Percentiles rank a stretch among this genome's conserved stretches.
Conservation (phyloP, 2,329 filamentous ascomycete species). For the Paecilomyces formosus region DNA sequence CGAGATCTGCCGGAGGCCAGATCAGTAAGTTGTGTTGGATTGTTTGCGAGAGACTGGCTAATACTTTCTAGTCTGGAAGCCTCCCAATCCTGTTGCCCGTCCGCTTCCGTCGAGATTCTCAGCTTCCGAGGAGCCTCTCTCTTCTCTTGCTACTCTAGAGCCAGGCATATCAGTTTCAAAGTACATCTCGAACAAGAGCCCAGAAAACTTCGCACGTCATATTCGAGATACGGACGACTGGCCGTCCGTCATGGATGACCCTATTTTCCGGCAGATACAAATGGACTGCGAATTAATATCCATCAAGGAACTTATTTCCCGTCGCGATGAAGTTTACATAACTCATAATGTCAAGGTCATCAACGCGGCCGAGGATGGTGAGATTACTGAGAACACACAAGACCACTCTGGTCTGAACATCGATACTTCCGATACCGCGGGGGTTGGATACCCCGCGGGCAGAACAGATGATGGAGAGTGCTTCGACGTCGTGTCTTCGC, state of each 20-base stretch:
- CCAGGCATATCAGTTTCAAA: constrained; percentile 42
- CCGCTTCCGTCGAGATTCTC: constrained; percentile 18
- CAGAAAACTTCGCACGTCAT: constrained; percentile 38
- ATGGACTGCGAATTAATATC: constrained; percentile 33
- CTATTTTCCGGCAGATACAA: constrained; percentile 42
- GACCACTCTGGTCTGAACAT: neutral
- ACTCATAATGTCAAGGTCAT: constrained; percentile 20
- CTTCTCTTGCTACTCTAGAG: constrained; percentile 10
- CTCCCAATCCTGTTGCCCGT: constrained; percentile 14
- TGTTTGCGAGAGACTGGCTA: neutral
- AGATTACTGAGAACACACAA: neutral
- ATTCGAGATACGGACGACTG: constrained; percentile 45
- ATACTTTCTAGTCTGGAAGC: constrained; percentile 8
- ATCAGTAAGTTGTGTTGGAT: constrained; percentile 7
- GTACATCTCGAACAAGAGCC: constrained; percentile 39
- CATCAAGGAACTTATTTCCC: constrained; percentile 35
- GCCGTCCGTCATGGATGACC: constrained; percentile 42
- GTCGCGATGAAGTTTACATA: constrained; percentile 21
- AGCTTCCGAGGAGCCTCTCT: constrained; percentile 18
- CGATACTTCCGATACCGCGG: too few relatives aligned
- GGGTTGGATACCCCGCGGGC: neutral
- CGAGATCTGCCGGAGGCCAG: constrained; percentile 4
- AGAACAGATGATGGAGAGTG: neutral
- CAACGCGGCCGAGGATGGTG: constrained; percentile 5
- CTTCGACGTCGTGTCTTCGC: neutral